phyloP scores from a whole-genome alignment of 306 rosid genomes.

The Prunus padus region DNA sequence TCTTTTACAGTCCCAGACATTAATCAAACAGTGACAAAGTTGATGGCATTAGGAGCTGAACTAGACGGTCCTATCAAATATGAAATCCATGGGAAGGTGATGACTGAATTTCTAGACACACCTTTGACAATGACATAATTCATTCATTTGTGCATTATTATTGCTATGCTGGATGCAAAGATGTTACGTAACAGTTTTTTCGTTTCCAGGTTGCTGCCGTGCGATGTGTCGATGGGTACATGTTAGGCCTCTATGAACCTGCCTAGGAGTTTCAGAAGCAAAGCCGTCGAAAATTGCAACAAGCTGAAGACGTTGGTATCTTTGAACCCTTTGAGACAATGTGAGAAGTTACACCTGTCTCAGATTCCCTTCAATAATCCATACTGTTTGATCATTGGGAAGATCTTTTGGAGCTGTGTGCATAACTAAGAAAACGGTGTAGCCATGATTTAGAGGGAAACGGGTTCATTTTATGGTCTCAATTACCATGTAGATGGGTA shows the following conservation, averaged over 20 bases:
- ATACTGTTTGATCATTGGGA: constrained; percentile 59
- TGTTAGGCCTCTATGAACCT: constrained; percentile 81
- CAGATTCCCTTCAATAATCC: constrained; percentile 65
- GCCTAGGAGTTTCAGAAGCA: constrained; percentile 35
- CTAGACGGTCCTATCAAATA: constrained; percentile 79
- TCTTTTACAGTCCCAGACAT: constrained; percentile 79
- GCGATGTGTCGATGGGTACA: constrained; percentile 76
- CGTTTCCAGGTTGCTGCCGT: constrained; percentile 65
- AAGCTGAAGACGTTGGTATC: not conserved
- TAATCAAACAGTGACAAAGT: constrained; percentile 52
- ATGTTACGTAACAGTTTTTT: constrained; percentile 11
- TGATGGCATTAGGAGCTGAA: constrained; percentile 79
- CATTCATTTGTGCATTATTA: not conserved
- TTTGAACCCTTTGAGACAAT: constrained; percentile 41
- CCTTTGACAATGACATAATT: not conserved
- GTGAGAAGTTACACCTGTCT: constrained; percentile 36
- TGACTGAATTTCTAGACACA: not conserved
- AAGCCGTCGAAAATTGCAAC: not conserved
- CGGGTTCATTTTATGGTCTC: not conserved
- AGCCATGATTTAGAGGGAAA: not conserved
- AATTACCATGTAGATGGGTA: not conserved
- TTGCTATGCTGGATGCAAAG: not conserved
- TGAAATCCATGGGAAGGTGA: constrained; percentile 78
- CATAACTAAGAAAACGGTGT: constrained; percentile 29
- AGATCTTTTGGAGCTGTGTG: constrained; percentile 45